phyloP scores from a whole-genome alignment of 768 basidiomycete genomes.

The Suillus lakei region DNA sequence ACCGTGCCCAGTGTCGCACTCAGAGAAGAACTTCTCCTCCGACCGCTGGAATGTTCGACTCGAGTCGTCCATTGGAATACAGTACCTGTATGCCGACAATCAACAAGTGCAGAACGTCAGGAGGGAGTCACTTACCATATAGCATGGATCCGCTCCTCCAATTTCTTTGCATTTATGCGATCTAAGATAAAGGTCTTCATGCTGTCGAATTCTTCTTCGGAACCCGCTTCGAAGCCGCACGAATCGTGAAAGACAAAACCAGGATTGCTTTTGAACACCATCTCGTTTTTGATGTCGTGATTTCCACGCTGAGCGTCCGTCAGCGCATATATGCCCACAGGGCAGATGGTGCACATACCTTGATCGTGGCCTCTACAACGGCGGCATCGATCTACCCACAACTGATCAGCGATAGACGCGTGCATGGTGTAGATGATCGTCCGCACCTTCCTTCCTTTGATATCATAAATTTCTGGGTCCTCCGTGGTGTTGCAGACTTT shows the following conservation, averaged over 20 bases:
- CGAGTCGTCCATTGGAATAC: slow-evolving; percentile 30
- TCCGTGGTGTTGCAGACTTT: not conserved
- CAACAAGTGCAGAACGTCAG: not conserved
- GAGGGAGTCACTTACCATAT: slow-evolving; percentile 36
- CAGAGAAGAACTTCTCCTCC: slow-evolving; percentile 38
- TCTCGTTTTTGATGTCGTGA: slow-evolving; percentile 36
- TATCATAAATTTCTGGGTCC: not conserved
- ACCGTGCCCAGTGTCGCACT: slow-evolving; percentile 19
- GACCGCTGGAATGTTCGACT: slow-evolving; percentile 28
- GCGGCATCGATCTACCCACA: not conserved
- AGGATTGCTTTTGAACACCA: slow-evolving; percentile 34
- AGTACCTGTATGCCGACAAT: slow-evolving; percentile 35
- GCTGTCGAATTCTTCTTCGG: slow-evolving; percentile 27
- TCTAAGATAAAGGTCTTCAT: slow-evolving; percentile 37
- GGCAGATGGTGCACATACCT: slow-evolving; percentile 18
- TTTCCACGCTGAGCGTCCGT: slow-evolving; percentile 17
- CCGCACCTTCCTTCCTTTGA: not conserved
- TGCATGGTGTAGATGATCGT: not conserved
- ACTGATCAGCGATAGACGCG: not conserved
- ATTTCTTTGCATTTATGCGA: slow-evolving; percentile 18
- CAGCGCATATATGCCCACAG: not conserved
- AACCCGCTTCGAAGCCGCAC: slow-evolving; percentile 42
- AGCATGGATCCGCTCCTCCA: slow-evolving; percentile 40
- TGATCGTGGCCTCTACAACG: not conserved
- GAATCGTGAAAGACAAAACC: slow-evolving; percentile 45